These are phyloP conservation scores for Cyberlindnera americana DNA, from an alignment of 805 yeast species.

Conservation along the genomic window DNA sequence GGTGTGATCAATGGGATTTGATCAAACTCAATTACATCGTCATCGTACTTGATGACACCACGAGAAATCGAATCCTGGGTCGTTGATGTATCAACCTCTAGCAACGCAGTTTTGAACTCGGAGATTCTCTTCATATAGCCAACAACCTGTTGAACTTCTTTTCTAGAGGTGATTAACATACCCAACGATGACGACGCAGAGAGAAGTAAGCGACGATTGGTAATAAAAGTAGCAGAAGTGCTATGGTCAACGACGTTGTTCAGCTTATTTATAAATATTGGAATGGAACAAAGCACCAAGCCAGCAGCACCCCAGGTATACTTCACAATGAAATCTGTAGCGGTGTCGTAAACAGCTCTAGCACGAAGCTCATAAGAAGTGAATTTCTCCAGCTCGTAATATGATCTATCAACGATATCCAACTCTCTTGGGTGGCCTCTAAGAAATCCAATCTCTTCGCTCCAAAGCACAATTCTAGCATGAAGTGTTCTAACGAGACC, in stretches of 20 bases:
- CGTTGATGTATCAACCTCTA: slow-evolving; percentile 38
- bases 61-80: slow-evolving; percentile 21
- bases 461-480: slow-evolving; percentile 71
- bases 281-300: slow-evolving; percentile 78
- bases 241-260: slow-evolving; percentile 34
- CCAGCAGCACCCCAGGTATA: slow-evolving; percentile 98
- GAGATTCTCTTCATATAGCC: slow-evolving; percentile 79
- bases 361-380: slow-evolving; percentile 71
- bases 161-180: slow-evolving; percentile 78
- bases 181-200: slow-evolving; percentile 89
- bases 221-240: slow-evolving; percentile 79
- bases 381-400: slow-evolving; percentile 77
- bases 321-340: slow-evolving; percentile 85
- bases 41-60: slow-evolving; percentile 41
- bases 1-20: slow-evolving; percentile 85
- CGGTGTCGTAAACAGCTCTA: slow-evolving; percentile 74
- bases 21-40: slow-evolving; percentile 63
- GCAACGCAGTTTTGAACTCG: slow-evolving; percentile 62
- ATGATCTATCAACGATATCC: slow-evolving; percentile 71
- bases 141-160: slow-evolving; percentile 74
- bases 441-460: slow-evolving; percentile 84
- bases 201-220: slow-evolving; percentile 78
- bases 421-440: slow-evolving; percentile 80
- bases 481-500: slow-evolving; percentile 82
- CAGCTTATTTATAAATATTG: slow-evolving; percentile 67